phyloP scores from a whole-genome alignment of 257 asterid genomes.

The Solanum lycopersicoides region DNA sequence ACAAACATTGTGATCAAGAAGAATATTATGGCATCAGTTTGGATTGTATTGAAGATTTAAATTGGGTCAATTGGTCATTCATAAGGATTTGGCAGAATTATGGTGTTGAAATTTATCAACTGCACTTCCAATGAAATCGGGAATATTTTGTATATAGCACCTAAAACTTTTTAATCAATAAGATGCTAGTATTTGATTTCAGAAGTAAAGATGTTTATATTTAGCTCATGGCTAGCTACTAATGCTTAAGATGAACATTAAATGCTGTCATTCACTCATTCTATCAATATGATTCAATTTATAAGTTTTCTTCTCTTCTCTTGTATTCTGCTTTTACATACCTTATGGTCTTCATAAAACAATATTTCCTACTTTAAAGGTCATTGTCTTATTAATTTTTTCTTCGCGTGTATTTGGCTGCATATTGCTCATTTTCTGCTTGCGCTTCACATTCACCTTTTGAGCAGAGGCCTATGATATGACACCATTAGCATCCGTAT shows the following conservation, averaged over 20 bases:
- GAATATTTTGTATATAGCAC: neutral
- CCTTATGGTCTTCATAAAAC: neutral
- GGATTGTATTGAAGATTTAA: neutral
- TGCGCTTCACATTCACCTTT: neutral
- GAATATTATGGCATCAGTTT: neutral
- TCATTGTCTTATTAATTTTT: neutral
- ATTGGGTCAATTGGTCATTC: neutral
- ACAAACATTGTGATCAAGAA: neutral
- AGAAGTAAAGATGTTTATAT: neutral
- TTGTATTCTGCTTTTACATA: neutral
- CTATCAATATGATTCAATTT: neutral
- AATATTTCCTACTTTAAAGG: neutral
- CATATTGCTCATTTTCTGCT: too few relatives aligned
- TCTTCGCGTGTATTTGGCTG: too few relatives aligned
- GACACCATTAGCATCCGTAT: neutral
- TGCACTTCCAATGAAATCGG: neutral
- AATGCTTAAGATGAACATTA: neutral
- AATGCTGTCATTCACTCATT: neutral
- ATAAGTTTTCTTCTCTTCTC: neutral
- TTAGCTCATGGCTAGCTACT: neutral
- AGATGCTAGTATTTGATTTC: neutral
- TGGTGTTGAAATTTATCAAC: neutral
- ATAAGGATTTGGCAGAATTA: neutral
- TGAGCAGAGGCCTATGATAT: neutral
- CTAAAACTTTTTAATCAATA: neutral